phyloP scores from a whole-genome alignment of 352 stramenopile species.

The Globisporangium alternatum region DNA sequence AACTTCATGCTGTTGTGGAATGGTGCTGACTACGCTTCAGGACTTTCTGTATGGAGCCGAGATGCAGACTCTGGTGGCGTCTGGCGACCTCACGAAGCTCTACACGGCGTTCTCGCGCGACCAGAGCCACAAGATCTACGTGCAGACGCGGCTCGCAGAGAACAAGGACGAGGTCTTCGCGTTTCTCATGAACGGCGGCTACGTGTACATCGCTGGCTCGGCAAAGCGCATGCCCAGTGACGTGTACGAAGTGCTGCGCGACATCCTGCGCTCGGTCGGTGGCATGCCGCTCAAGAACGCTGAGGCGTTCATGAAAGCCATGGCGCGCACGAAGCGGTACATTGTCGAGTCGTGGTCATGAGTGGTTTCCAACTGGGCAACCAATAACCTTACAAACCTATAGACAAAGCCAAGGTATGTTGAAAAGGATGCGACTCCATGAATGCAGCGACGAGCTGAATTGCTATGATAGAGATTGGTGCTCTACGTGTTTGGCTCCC shows the following conservation, averaged over 20 bases:
- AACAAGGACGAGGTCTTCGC: conserved; percentile 71
- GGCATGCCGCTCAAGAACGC: conserved; percentile 63
- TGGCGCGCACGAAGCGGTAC: conserved; percentile 78
- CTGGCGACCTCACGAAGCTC: conserved; percentile 61
- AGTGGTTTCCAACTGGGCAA: conserved; percentile 7
- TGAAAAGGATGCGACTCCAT: neutral
- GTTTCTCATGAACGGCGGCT: conserved; percentile 62
- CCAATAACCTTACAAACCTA: neutral
- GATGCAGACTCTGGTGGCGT: conserved; percentile 40
- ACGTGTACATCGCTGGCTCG: conserved; percentile 86
- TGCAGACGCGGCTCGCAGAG: conserved; percentile 86
- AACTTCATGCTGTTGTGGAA: neutral
- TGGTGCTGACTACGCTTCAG: conserved; percentile 18
- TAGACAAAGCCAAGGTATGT: neutral
- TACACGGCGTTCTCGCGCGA: conserved; percentile 91
- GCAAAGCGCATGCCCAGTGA: conserved; percentile 92
- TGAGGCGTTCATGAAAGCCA: conserved; percentile 68
- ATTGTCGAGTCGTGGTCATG: conserved; percentile 85
- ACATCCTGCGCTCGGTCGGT: conserved; percentile 77
- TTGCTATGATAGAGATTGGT: neutral
- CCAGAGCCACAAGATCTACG: conserved; percentile 89
- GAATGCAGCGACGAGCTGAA: neutral
- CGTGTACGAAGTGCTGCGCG: conserved; percentile 86
- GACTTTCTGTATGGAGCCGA: conserved; percentile 90
- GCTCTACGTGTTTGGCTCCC: neutral